Evolutionary conservation across 192 early-diverging fungal genomes (phyloP), one percentile per base, ranked within the genome.

Genomic region (Backusella morwellensis): DNA sequence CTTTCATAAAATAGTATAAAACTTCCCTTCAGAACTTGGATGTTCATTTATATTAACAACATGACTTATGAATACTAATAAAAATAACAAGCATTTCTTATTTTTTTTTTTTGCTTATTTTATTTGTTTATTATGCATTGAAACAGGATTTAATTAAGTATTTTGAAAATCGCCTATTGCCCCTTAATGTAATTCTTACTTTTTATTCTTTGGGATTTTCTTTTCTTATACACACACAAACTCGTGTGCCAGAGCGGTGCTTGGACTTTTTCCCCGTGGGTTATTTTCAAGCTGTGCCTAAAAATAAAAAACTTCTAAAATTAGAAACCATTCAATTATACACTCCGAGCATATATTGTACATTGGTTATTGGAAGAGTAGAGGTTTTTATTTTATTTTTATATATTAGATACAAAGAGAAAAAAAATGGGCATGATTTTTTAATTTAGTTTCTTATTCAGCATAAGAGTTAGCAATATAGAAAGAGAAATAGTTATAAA

Each of bases 271-370:
- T 29, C 56, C 56, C 23, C 23, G 56, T 63, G 56, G 56, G 26
- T n/a, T 50, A 50, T 50, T 50, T n/a, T 50, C n/a, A n/a, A 4
- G 15, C 6, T 23, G 56, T 63, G 56, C 56, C 56, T 63, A 63
- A 63, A 63, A 63, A 63, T 63, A 63, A 63, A 63, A 63, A 50
- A 63, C 4, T 26, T 63, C 56, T 63, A 63, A 63, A 63, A 63
- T 63, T 63, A 63, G 56, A 29, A 63, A 63, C 12, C 23, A 26
- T 12, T 29, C 23, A 63, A 63, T 63, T 63, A 44, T 29, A 29
- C 47, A 50, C 47, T 50, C 47, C 47, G 47, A 50, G 47, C 6
- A 50, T 5, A 14, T 44, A 44, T 44, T 44, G 42, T 44, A 17
- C 42, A 17, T 44, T 44, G 12, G 3, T 3, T 44, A 14, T 44